These are phyloP conservation scores for Tarenaya hassleriana DNA, from an alignment of 345 rosid species.

Conservation along the genomic window DNA sequence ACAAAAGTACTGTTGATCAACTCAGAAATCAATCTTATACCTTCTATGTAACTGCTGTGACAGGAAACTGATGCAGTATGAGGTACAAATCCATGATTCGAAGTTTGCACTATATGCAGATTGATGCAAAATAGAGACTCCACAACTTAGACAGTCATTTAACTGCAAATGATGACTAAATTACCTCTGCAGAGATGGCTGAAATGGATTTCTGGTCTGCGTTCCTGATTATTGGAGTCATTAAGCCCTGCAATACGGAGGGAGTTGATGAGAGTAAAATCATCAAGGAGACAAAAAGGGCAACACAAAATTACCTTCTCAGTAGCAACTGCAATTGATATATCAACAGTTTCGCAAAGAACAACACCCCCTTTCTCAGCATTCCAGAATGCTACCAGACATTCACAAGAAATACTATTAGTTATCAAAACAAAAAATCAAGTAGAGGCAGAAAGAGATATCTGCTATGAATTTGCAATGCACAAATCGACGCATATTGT, in stretches of 20 bases:
- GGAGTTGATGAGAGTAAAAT: conserved; percentile 22
- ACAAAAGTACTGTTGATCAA: not conserved
- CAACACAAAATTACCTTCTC: conserved; percentile 60
- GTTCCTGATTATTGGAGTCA: conserved; percentile 88
- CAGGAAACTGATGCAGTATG: not conserved
- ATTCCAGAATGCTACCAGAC: conserved; percentile 74
- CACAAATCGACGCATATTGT: conserved; percentile 13
- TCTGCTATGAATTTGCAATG: conserved; percentile 10
- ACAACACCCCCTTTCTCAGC: conserved; percentile 62
- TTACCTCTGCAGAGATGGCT: conserved; percentile 79
- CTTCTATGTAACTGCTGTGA: too few relatives aligned
- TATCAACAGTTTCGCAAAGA: conserved; percentile 64
- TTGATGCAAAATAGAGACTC: conserved; percentile 14
- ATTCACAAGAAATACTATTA: conserved; percentile 20
- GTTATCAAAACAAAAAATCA: conserved; percentile 19
- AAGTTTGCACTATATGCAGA: too few relatives aligned
- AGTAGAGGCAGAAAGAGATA: conserved; percentile 10
- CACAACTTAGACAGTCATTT: conserved; percentile 6
- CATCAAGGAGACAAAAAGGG: conserved; percentile 11
- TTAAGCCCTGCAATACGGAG: conserved; percentile 63
- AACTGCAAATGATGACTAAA: conserved; percentile 3
- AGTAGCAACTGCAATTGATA: conserved; percentile 96
- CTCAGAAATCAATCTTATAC: not conserved
- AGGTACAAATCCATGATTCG: not conserved
- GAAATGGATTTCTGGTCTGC: conserved; percentile 94